phyloP scores from a whole-genome alignment of 192 early-diverging fungal genomes.

The Podila epicladia region DNA sequence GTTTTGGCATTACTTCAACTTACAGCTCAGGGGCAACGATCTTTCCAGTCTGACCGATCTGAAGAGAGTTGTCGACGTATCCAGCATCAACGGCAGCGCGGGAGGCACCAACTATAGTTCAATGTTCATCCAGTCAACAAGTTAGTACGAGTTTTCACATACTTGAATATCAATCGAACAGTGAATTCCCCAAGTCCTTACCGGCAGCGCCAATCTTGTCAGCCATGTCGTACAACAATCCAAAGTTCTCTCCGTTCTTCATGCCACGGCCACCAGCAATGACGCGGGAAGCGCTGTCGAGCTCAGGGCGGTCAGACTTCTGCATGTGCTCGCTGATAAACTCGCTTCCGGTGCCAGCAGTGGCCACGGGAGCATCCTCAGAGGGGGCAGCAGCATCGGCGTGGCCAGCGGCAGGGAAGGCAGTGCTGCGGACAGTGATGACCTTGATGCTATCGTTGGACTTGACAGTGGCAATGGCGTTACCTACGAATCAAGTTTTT shows the following conservation, averaged over 20 bases:
- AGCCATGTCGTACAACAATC: conserved; percentile 87
- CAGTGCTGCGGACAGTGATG: conserved; percentile 89
- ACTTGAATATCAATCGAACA: not conserved
- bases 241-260: conserved; percentile 97
- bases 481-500: conserved; percentile 60
- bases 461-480: conserved; percentile 96
- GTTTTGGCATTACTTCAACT: conserved; percentile 3
- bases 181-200: conserved; percentile 41
- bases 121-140: too few relatives aligned
- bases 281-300: conserved; percentile 87
- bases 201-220: conserved; percentile 94
- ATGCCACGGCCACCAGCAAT: conserved; percentile 95
- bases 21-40: conserved; percentile 91
- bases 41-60: conserved; percentile 98
- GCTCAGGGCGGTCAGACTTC: conserved; percentile 96
- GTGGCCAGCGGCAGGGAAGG: conserved; percentile 77
- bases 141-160: not conserved
- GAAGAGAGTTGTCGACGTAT: conserved; percentile 94
- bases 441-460: conserved; percentile 90
- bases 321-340: conserved; percentile 91
- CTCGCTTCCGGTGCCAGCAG: conserved; percentile 66
- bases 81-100: conserved; percentile 98
- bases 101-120: conserved; percentile 86
- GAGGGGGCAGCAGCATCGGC: conserved; percentile 64
- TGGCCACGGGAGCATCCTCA: conserved; percentile 77